Conservation (phyloP, 1,139 yeast species). For the Sugiyamaella sp. region DNA sequence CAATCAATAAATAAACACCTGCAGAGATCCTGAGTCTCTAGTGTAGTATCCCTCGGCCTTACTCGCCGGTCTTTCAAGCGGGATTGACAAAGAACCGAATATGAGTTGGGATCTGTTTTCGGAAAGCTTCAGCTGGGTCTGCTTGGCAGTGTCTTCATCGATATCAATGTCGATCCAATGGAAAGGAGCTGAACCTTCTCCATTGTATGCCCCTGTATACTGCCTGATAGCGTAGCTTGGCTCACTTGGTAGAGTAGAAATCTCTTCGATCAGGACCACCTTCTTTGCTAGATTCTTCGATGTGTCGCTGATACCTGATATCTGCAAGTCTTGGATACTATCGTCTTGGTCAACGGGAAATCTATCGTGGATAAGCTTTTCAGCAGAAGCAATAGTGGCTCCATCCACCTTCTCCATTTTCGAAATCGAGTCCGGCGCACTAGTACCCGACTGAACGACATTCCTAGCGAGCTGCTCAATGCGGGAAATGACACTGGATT, state of each 20-base stretch:
- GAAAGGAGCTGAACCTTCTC: conserved; percentile 32
- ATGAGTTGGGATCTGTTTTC: conserved; percentile 8
- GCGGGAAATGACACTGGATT: neutral
- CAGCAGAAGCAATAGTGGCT: conserved; percentile 1
- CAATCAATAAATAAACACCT: conserved; percentile 35
- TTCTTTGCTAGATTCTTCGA: neutral
- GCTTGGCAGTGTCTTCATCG: conserved; percentile 16
- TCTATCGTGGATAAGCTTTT: conserved; percentile 4
- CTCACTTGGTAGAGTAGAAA: neutral
- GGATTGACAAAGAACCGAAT: conserved; percentile 16
- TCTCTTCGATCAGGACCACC: conserved; percentile 8
- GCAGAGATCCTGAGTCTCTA: conserved; percentile 29
- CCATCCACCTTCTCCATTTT: neutral
- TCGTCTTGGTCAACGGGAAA: neutral
- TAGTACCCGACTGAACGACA: neutral
- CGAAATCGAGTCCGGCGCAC: neutral
- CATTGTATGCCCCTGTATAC: conserved; percentile 31
- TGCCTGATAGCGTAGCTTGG: conserved; percentile 1
- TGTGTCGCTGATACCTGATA: neutral
- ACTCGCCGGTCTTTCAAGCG: conserved; percentile 17
- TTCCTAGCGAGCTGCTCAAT: conserved; percentile 9
- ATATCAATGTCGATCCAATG: conserved; percentile 28
- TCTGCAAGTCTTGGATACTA: conserved; percentile 7
- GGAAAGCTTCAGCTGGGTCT: conserved; percentile 1
- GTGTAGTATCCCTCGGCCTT: conserved; percentile 31